phyloP scores from a whole-genome alignment of 768 basidiomycete species.

The Amylocystis lapponica region DNA sequence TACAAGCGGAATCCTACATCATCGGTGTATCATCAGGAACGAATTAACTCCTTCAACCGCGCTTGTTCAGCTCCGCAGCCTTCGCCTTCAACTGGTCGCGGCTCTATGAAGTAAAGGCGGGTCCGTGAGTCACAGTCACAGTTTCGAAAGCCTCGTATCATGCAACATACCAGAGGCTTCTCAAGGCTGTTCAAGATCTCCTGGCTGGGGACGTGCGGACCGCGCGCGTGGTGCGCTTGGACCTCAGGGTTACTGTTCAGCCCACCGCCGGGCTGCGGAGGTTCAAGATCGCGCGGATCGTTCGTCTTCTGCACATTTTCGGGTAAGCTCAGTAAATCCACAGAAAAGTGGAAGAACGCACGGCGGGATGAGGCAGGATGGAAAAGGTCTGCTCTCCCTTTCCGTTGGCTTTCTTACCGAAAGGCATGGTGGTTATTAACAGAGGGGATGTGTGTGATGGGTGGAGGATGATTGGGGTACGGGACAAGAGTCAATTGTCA shows the following conservation, averaged over 20 bases:
- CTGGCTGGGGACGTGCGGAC: conserved; percentile 43
- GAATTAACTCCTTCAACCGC: neutral
- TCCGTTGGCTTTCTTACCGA: conserved; percentile 14
- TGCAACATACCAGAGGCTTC: conserved; percentile 38
- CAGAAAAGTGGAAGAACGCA: neutral
- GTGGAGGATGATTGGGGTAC: neutral
- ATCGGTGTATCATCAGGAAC: neutral
- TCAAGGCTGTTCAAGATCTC: conserved; percentile 41
- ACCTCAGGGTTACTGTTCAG: conserved; percentile 35
- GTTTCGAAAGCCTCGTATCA: neutral
- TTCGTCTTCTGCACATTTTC: conserved; percentile 45
- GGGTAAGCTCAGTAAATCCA: neutral
- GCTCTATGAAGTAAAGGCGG: neutral
- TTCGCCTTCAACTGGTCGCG: conserved; percentile 11
- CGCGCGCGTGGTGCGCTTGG: conserved; percentile 43
- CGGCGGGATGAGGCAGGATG: conserved; percentile 58
- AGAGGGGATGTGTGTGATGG: neutral
- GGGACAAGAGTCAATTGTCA: neutral
- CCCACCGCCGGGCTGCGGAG: conserved; percentile 29
- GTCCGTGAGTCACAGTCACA: neutral
- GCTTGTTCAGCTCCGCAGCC: conserved; percentile 7
- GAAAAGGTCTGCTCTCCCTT: conserved; percentile 37
- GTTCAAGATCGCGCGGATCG: conserved; percentile 48
- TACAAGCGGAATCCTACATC: no score
- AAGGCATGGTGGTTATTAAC: conserved; percentile 9